Base-by-base conservation (phyloP, 106 monocot genomes). In the Apostasia shenzhenica region DNA sequence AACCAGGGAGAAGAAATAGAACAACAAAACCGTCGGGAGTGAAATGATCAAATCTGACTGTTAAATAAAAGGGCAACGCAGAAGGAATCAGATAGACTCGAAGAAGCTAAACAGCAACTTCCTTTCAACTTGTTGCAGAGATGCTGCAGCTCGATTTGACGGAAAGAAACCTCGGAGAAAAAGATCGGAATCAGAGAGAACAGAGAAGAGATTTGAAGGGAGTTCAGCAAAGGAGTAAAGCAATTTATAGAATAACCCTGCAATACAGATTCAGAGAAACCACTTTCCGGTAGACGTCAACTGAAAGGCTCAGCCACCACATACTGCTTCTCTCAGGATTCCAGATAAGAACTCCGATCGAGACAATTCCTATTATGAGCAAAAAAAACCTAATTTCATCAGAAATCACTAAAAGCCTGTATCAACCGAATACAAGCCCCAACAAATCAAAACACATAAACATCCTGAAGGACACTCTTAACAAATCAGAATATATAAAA, bases 221-320 rank as follows among this genome's bases (percentile, higher is more conserved):
- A 59, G 5, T 2, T 61, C 5, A 37, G n/a, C 13, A 59, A 26
- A 43, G 3, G n/a, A 62, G 26, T 2, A 64, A 57, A 13, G 1
- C 3, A n/a, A 69, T 37, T 83, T 94, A 94, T 70, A 94, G 90
- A 67, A 94, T 90, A 61, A 94, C 87, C 48, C 85, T 78, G 57
- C 94, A 94, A 46, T 87, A 90, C 71, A 90, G 72, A 49, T 90
- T 87, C 68, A 90, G 68, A 73, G 84, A 85, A 44, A 90, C 75
- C 45, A 79, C 83, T 78, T 79, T 81, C 48, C 87, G 72, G 48
- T 80, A 68, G 1, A 87, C 69, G 70, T 84, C 94, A 58, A 87
- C 72, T 3, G 80, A 84, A 41, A 86, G 66, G 72, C 73, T 82
- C 79, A 82, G 51, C 90, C 84, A 87, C 80, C 68, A 76, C 94